Conservation (phyloP, 2,329 filamentous ascomycete genomes). For the Tolypocladium amazonense region DNA sequence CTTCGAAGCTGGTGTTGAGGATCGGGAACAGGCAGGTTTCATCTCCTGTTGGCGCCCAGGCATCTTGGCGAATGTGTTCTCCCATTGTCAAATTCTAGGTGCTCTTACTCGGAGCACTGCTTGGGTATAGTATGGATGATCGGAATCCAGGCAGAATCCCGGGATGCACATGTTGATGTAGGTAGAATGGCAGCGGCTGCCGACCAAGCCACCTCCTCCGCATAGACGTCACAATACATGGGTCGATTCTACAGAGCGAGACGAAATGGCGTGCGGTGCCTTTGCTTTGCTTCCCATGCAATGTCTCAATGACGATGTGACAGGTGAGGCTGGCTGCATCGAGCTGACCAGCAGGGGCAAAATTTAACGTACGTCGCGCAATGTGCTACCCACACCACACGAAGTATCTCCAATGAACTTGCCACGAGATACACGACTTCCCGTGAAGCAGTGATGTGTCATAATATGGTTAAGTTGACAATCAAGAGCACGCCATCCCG, state of each 20-base stretch:
- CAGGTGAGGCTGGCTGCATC: not conserved
- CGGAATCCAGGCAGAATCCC: not conserved
- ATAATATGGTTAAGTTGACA: not conserved
- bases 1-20: not conserved
- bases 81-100: not conserved
- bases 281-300: not conserved
- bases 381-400: not conserved
- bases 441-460: not conserved
- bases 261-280: not conserved
- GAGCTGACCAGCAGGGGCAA: not conserved
- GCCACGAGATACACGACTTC: not conserved
- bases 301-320: not conserved
- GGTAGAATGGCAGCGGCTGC: not conserved
- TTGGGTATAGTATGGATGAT: not conserved
- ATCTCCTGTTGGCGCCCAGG: not conserved
- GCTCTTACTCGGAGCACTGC: not conserved
- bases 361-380: not conserved
- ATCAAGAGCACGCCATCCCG: not conserved
- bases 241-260: not conserved
- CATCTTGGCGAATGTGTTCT: not conserved
- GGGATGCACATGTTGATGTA: not conserved
- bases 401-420: not conserved
- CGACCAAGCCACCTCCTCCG: not conserved
- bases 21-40: conserved; percentile 1
- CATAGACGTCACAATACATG: not conserved